Evolutionary conservation across 2,329 filamentous ascomycete genomes (phyloP), one percentile per base, ranked within the genome.

Genomic region (Dryadomyces quercus-mongolicae): DNA sequence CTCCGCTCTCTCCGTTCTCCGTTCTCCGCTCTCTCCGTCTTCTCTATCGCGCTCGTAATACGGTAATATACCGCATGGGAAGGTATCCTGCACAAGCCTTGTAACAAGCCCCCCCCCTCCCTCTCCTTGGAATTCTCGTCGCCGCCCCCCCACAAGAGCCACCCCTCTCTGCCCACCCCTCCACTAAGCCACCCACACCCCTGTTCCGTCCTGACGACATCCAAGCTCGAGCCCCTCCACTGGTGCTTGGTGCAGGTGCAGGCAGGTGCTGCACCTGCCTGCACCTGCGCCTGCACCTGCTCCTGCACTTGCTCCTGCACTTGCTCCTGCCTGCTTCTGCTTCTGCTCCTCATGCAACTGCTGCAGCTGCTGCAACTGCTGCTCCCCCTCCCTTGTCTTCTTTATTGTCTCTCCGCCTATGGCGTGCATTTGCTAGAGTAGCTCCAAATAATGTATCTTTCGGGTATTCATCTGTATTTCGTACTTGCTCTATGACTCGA

Each of bases 131-230:
- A 15, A n/a, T 46, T 22, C 22, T 16, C 43, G 36, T 50, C 31
- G n/a, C 3, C 31, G n/a, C 3, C 16, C 13, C 36, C n/a, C 45
- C 52, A 43, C 55, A 22, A 25, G 22, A 36, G 46, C 21, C 53
- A 43, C 42, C 49, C 49, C 54, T 46, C 20, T 40, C 34, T 40
- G n/a, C 40, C 36, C 20, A 12, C 12, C 36, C 51, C 49, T 51
- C 54, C 54, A 57, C 54, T 55, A 51, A 54, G 55, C 56, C 56
- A 56, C 55, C 53, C 45, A 18, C 43, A 44, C 55, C 54, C 57
- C 54, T 45, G 50, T 48, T 47, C 52, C 46, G 55, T 52, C 56
- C 56, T 58, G 57, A 58, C 56, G 57, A 58, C 57, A 58, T 58
- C 45, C 49, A 52, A 52, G 55, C 57, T 31, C 57, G 55, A 34